Conservation (phyloP, 768 basidiomycete genomes). For the Auricularia sp. region DNA sequence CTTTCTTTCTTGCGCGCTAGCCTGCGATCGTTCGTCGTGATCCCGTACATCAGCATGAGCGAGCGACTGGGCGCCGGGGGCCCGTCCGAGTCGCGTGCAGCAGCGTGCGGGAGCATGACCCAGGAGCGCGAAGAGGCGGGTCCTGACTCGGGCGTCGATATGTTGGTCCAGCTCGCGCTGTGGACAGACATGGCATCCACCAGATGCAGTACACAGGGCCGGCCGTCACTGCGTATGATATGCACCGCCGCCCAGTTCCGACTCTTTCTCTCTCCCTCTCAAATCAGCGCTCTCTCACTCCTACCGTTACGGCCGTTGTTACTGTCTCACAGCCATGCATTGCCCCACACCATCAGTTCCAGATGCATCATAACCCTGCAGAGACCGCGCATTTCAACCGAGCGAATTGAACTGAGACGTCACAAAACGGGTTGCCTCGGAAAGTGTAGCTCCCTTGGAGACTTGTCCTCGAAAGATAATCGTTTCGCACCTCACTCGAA, state of each 20-base stretch:
- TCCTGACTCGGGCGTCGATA: background rate
- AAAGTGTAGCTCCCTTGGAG: too few species aligned
- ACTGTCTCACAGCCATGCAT: too few species aligned
- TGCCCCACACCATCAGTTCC: too few species aligned
- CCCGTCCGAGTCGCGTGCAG: background rate
- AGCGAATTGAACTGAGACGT: too few species aligned
- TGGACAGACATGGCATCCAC: background rate
- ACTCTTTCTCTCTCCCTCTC: too few species aligned
- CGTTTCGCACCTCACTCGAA: background rate
- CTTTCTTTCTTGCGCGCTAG: constrained; percentile 35
- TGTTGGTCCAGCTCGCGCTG: background rate
- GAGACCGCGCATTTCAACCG: too few species aligned
- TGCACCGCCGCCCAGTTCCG: too few species aligned
- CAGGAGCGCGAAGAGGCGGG: background rate
- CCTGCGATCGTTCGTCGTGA: constrained; percentile 67
- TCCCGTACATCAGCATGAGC: constrained; percentile 61
- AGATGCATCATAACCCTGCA: too few species aligned
- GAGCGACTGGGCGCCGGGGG: constrained; percentile 53
- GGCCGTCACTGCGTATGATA: background rate
- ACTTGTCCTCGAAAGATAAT: too few species aligned
- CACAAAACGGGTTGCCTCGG: too few species aligned
- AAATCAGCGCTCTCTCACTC: too few species aligned
- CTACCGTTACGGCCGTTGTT: too few species aligned
- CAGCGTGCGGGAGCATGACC: background rate
- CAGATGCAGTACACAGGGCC: background rate